Conservation (phyloP, 139 green algal genomes). For the Chlorella ohadii region DNA sequence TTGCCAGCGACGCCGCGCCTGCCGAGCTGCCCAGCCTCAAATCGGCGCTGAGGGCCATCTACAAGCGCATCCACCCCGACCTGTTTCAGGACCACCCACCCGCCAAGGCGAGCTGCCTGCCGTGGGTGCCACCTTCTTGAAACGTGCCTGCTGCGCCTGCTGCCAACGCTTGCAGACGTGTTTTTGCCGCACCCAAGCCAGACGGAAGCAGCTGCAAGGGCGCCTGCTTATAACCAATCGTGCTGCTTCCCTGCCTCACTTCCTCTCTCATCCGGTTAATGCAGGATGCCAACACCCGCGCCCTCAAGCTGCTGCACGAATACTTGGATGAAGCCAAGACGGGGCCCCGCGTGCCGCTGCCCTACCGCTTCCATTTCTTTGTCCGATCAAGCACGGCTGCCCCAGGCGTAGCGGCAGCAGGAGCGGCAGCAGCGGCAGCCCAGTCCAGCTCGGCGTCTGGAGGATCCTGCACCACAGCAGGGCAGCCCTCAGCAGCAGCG, state of each 20-base stretch:
- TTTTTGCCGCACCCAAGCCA: not conserved
- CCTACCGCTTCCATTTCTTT: slow-evolving; percentile 70
- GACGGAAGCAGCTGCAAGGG: too few relatives aligned
- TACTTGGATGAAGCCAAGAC: slow-evolving; percentile 47
- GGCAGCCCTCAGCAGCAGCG: not conserved
- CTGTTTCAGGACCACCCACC: slow-evolving; percentile 53
- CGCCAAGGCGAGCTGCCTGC: slow-evolving; percentile 34
- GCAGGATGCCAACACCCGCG: slow-evolving; percentile 63
- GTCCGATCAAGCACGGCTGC: slow-evolving; percentile 1
- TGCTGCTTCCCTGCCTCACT: too few relatives aligned
- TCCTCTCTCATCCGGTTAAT: not conserved
- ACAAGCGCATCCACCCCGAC: slow-evolving; percentile 66
- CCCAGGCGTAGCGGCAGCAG: not conserved
- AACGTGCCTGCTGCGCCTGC: too few relatives aligned
- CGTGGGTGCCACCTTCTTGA: not conserved
- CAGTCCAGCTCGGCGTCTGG: too few relatives aligned
- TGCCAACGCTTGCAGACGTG: not conserved
- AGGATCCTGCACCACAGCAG: too few relatives aligned
- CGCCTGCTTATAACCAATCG: too few relatives aligned
- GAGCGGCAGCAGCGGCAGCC: not conserved
- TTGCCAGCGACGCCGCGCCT: not conserved
- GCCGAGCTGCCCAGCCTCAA: slow-evolving; percentile 46
- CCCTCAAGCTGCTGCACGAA: slow-evolving; percentile 77
- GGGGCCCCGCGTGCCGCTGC: slow-evolving; percentile 30
- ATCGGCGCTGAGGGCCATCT: slow-evolving; percentile 48